These are phyloP conservation scores for Saccharum spontaneum DNA, from an alignment of 176 grass and related monocot species.

Conservation along the genomic window DNA sequence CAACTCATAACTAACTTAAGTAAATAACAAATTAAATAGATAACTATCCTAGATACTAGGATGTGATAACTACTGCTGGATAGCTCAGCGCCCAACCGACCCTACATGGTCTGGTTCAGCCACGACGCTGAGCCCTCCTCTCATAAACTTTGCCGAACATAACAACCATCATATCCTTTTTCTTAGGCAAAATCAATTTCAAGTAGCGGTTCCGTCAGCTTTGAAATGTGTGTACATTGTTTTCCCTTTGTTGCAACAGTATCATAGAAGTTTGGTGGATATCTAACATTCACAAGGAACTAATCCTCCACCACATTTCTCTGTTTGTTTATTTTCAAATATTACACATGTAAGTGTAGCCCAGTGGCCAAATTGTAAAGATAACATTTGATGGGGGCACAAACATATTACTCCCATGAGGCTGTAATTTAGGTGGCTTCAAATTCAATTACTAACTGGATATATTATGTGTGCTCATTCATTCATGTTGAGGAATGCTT, in stretches of 20 bases:
- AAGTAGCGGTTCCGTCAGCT: neutral
- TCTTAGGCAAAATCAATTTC: neutral
- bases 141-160: too few relatives aligned
- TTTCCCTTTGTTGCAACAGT: neutral
- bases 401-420: neutral
- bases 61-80: too few relatives aligned
- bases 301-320: neutral
- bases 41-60: too few relatives aligned
- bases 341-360: neutral
- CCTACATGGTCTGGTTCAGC: too few relatives aligned
- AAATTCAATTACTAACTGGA: neutral
- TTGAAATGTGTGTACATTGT: slow-evolving; percentile 16
- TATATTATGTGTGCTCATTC: neutral
- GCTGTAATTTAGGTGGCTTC: neutral
- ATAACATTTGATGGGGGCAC: neutral
- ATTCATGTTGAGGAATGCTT: neutral
- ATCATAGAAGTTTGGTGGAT: neutral
- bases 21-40: too few relatives aligned
- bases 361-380: neutral
- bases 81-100: too few relatives aligned
- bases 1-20: too few relatives aligned
- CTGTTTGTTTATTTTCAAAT: neutral
- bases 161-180: neutral
- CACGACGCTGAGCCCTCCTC: too few relatives aligned
- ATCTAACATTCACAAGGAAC: slow-evolving; percentile 12